Evolutionary conservation across 208 protist genomes (phyloP).

Genomic region (Acanthamoeba sp.): DNA sequence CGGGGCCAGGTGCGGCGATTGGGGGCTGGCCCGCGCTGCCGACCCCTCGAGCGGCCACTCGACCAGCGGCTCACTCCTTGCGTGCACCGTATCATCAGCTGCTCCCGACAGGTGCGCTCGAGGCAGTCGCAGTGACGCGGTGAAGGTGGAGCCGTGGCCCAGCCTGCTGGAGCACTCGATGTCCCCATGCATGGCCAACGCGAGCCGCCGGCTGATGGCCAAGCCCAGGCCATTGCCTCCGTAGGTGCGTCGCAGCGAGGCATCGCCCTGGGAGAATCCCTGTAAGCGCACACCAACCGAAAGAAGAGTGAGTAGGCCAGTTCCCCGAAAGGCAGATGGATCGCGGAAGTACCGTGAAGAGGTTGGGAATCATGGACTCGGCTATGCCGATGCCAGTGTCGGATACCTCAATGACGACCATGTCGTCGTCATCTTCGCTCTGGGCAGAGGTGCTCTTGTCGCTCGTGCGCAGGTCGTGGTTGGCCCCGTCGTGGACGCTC

Average conservation of each 20-base stretch:
- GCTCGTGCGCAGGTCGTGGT: neutral
- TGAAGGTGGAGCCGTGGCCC: conserved; percentile 58
- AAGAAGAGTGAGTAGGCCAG: neutral
- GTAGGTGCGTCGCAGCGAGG: conserved; percentile 27
- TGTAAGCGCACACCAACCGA: neutral
- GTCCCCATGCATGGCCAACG: conserved; percentile 9
- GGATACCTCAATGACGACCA: neutral
- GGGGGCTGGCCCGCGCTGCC: too few relatives aligned
- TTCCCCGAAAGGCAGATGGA: too few relatives aligned
- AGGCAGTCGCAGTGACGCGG: neutral
- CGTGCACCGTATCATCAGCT: too few relatives aligned
- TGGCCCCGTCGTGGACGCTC: neutral
- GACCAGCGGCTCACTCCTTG: too few relatives aligned
- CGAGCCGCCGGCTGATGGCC: conserved; percentile 34
- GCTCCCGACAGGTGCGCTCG: too few relatives aligned
- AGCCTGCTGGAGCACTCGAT: conserved; percentile 43
- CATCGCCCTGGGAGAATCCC: conserved; percentile 46
- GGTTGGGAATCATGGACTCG: neutral
- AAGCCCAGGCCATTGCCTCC: conserved; percentile 51
- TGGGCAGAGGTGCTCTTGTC: neutral
- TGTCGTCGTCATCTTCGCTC: neutral
- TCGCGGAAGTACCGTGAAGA: neutral
- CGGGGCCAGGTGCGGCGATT: neutral
- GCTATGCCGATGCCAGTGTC: neutral
- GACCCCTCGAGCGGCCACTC: too few relatives aligned